Percentiles rank a stretch among this genome's conserved stretches.
These are phyloP conservation scores for Senna tora DNA, from an alignment of 306 rosid genomes.

Conservation along the genomic window DNA sequence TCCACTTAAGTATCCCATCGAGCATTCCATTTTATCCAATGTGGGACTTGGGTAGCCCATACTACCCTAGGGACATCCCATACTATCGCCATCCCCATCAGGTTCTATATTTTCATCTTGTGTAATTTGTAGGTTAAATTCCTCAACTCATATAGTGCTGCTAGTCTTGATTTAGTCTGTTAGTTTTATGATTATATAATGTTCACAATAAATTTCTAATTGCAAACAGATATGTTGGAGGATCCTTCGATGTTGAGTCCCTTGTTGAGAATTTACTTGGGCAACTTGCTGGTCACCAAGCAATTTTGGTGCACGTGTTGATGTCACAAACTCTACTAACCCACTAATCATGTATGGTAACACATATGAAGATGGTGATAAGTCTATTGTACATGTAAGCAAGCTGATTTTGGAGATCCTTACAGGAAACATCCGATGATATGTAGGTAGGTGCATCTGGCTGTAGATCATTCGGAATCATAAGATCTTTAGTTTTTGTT, in stretches of 20 bases:
- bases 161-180: slow-evolving; percentile 22
- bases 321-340: slow-evolving; percentile 78
- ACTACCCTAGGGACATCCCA: no score
- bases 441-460: slow-evolving; percentile 72
- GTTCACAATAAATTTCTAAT: slow-evolving; percentile 34
- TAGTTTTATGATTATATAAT: slow-evolving; percentile 34
- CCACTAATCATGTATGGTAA: slow-evolving; percentile 89
- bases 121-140: slow-evolving; percentile 3
- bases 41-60: no score
- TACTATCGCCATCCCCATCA: no score
- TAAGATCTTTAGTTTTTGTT: slow-evolving; percentile 30
- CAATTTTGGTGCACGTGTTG: slow-evolving; percentile 87
- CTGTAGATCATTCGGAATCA: slow-evolving; percentile 12
- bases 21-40: no score
- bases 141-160: background rate
- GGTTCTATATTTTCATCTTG: background rate
- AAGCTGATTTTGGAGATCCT: slow-evolving; percentile 96
- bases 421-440: slow-evolving; percentile 89
- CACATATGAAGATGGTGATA: slow-evolving; percentile 79
- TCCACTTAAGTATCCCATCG: no score
- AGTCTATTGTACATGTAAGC: slow-evolving; percentile 74
- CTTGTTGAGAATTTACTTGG: slow-evolving; percentile 98
- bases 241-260: slow-evolving; percentile 96
- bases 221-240: slow-evolving; percentile 82
- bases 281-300: slow-evolving; percentile 96